Evolutionary conservation across 306 rosid genomes (phyloP).

Genomic region (Leucaena leucocephala): DNA sequence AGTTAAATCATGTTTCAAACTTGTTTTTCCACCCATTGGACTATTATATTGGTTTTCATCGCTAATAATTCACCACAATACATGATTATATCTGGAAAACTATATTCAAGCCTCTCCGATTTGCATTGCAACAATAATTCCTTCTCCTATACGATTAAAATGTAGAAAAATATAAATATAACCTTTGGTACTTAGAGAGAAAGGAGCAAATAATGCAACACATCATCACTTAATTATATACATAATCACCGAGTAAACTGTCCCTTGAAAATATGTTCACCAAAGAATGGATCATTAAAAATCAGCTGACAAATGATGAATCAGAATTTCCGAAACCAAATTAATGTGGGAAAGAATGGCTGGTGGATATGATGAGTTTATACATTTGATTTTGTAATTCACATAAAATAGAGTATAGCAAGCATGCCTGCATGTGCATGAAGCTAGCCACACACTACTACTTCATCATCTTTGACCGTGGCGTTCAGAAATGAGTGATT

Average conservation of each 20-base stretch:
- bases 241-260: constrained; percentile 43
- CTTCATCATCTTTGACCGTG: constrained; percentile 45
- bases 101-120: too few relatives aligned
- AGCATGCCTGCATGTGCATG: neutral
- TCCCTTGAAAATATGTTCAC: constrained; percentile 32
- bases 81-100: too few relatives aligned
- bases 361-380: neutral
- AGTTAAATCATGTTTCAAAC: too few relatives aligned
- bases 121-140: neutral
- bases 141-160: neutral
- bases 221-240: constrained; percentile 35
- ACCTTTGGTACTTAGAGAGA: constrained; percentile 11
- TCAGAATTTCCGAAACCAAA: constrained; percentile 42
- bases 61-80: too few relatives aligned
- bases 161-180: neutral
- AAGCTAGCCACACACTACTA: neutral
- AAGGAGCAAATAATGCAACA: constrained; percentile 19
- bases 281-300: constrained; percentile 37
- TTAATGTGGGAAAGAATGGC: constrained; percentile 39
- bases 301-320: constrained; percentile 27
- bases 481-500: constrained; percentile 52
- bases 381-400: constrained; percentile 6
- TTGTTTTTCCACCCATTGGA: too few relatives aligned
- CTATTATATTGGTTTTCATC: too few relatives aligned
- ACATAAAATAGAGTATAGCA: constrained; percentile 1